phyloP scores from a whole-genome alignment of 768 basidiomycete genomes.

The Boletus bicolor region DNA sequence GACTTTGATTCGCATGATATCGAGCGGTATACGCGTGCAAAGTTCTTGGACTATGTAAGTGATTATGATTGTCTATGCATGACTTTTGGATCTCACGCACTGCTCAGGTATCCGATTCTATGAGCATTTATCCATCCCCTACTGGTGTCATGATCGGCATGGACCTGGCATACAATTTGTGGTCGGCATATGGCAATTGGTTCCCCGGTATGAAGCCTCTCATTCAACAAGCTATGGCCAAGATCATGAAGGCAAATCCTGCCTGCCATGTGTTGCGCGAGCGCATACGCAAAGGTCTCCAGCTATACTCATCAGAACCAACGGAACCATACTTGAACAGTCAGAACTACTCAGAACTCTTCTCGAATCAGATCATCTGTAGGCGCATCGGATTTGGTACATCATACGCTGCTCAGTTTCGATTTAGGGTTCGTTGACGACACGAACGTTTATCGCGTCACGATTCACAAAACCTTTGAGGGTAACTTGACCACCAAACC shows the following conservation, averaged over 20 bases:
- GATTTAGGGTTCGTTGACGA: slow-evolving; percentile 94
- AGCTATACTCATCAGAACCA: slow-evolving; percentile 97
- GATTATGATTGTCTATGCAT: not conserved
- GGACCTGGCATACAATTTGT: slow-evolving; percentile 97
- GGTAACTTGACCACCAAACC: slow-evolving; percentile 99
- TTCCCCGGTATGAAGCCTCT: slow-evolving; percentile 99
- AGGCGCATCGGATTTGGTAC: slow-evolving; percentile 20
- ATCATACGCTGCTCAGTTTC: slow-evolving; percentile 5
- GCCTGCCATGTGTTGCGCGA: slow-evolving; percentile 96
- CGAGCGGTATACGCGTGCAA: slow-evolving; percentile 96
- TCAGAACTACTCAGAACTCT: slow-evolving; percentile 94
- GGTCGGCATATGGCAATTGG: slow-evolving; percentile 99
- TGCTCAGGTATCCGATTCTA: slow-evolving; percentile 81
- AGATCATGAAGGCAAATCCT: slow-evolving; percentile 99
- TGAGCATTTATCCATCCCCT: slow-evolving; percentile 99
- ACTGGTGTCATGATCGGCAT: slow-evolving; percentile 99
- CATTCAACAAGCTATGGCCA: slow-evolving; percentile 98
- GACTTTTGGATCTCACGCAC: slow-evolving; percentile 5
- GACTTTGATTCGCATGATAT: slow-evolving; percentile 99
- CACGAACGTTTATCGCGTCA: slow-evolving; percentile 99
- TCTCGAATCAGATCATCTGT: slow-evolving; percentile 98
- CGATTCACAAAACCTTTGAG: slow-evolving; percentile 99
- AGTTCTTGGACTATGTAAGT: slow-evolving; percentile 95
- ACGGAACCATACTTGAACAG: slow-evolving; percentile 99
- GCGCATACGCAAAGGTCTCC: slow-evolving; percentile 97